Conservation (phyloP, 2,329 filamentous ascomycete genomes). For the Chrysosporium queenslandicum region DNA sequence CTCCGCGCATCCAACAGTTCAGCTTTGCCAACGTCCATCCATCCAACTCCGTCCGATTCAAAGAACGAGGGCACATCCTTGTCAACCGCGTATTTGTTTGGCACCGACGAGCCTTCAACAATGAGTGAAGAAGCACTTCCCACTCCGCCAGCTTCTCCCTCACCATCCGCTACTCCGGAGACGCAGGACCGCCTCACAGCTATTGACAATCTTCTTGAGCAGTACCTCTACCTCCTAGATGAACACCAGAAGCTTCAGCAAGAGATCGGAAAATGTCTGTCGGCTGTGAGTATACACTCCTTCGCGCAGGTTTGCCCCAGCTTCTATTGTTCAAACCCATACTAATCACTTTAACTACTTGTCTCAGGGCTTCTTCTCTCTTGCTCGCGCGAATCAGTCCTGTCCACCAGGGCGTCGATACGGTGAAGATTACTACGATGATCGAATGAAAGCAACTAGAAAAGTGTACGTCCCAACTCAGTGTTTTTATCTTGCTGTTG, state of each 20-base stretch:
- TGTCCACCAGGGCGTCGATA: constrained; percentile 37
- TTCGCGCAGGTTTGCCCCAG: not conserved
- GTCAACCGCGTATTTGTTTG: no score
- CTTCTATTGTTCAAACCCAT: not conserved
- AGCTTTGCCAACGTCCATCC: not conserved
- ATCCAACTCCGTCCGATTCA: not conserved
- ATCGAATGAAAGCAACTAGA: constrained; percentile 41
- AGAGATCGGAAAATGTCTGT: constrained; percentile 30
- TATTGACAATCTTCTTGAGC: constrained; percentile 35
- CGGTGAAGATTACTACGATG: constrained; percentile 43
- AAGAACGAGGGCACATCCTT: not conserved
- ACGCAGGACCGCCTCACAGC: constrained; percentile 22
- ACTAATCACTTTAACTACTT: not conserved
- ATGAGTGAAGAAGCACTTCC: constrained; percentile 15
- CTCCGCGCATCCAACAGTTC: not conserved
- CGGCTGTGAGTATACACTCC: constrained; percentile 26
- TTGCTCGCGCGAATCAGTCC: constrained; percentile 42
- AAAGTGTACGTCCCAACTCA: constrained; percentile 27
- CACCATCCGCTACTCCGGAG: constrained; percentile 14
- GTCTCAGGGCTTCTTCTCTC: constrained; percentile 39
- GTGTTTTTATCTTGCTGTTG: not conserved
- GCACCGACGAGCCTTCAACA: not conserved
- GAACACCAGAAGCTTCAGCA: constrained; percentile 34
- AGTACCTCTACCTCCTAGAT: constrained; percentile 37
- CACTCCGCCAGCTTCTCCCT: constrained; percentile 17